phyloP scores from a whole-genome alignment of 306 rosid genomes.

The Sophora flavescens region DNA sequence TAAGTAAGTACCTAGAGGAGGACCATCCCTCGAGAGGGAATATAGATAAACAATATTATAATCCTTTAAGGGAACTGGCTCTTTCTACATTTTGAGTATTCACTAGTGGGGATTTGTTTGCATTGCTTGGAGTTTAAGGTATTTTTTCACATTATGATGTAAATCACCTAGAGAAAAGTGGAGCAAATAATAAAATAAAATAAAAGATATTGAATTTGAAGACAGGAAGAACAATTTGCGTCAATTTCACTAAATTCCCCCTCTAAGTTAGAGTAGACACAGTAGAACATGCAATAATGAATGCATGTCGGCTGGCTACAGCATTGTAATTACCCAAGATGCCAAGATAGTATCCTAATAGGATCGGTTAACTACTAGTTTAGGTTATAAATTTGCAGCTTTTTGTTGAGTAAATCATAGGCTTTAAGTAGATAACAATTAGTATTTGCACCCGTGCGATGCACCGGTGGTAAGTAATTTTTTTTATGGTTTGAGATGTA shows the following conservation, averaged over 20 bases:
- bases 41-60: too few relatives aligned
- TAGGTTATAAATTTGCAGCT: not conserved
- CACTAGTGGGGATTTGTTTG: not conserved
- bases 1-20: too few relatives aligned
- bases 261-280: not conserved
- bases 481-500: too few relatives aligned
- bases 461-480: too few relatives aligned
- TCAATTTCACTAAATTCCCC: not conserved
- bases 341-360: not conserved
- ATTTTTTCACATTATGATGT: constrained; percentile 14
- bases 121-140: constrained; percentile 30
- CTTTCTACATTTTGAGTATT: constrained; percentile 20
- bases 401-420: not conserved
- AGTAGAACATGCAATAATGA: not conserved
- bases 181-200: constrained; percentile 3
- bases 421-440: too few relatives aligned
- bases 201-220: constrained; percentile 10
- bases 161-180: constrained; percentile 16
- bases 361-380: not conserved
- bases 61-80: not conserved
- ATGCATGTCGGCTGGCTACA: not conserved
- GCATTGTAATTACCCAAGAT: not conserved
- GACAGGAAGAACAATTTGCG: not conserved
- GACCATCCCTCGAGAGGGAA: too few relatives aligned
- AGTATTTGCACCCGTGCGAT: too few relatives aligned